Evolutionary conservation across 1,284 basidiomycete species (phyloP).

Genomic region (Trichosporon asahii): DNA sequence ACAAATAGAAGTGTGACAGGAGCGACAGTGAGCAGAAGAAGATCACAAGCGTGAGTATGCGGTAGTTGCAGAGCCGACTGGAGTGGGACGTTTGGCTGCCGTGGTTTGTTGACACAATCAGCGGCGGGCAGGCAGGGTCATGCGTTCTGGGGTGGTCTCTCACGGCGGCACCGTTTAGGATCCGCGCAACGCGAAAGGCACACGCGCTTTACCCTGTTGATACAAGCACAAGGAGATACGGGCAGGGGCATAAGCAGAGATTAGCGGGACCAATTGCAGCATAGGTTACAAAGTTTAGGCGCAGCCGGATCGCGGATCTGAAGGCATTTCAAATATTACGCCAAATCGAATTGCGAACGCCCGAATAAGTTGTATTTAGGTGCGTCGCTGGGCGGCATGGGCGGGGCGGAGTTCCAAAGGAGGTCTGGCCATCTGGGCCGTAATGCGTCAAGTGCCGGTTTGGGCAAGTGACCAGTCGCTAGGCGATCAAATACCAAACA

Average conservation of each 20-base stretch:
- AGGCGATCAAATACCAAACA: background rate
- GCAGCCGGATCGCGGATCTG: background rate
- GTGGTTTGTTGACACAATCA: constrained; percentile 7
- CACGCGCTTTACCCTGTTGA: background rate
- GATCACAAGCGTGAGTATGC: background rate
- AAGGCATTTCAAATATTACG: background rate
- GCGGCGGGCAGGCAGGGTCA: constrained; percentile 1
- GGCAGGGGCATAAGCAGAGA: background rate
- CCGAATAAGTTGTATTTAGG: constrained; percentile 1
- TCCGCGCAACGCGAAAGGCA: background rate
- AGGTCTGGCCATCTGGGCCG: background rate
- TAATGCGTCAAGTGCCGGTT: background rate
- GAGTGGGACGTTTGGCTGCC: background rate
- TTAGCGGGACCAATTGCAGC: background rate
- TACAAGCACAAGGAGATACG: background rate
- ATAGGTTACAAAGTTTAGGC: background rate
- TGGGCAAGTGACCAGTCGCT: background rate
- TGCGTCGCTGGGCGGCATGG: background rate
- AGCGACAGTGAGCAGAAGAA: background rate
- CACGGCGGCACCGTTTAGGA: constrained; percentile 2
- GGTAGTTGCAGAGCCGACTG: background rate
- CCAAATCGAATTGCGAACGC: background rate
- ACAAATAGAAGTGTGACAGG: background rate
- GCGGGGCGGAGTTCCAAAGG: background rate
- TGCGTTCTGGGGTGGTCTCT: constrained; percentile 6